Conservation (phyloP, 345 rosid genomes). For the Carallia brachiata region DNA sequence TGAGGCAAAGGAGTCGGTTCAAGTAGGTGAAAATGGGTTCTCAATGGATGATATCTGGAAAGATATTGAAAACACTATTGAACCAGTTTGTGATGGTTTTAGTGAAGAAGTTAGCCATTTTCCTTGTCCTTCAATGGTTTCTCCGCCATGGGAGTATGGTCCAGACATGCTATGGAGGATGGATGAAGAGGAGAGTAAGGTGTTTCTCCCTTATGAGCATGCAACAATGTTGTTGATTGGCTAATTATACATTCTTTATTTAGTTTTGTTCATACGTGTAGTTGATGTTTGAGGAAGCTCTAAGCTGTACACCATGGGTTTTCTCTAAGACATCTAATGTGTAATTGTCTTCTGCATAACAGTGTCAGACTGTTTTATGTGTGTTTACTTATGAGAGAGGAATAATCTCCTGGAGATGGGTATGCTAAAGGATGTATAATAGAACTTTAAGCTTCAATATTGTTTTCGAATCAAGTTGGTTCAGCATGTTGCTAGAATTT, state of each 20-base stretch:
- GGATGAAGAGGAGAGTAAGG: conserved; percentile 60
- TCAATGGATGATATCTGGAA: conserved; percentile 91
- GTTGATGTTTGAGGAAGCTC: too few species aligned
- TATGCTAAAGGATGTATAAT: conserved; percentile 38
- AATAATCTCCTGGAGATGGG: conserved; percentile 19
- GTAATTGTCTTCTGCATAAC: not conserved
- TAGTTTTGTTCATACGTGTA: conserved; percentile 41
- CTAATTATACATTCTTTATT: conserved; percentile 57
- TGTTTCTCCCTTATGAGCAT: conserved; percentile 45
- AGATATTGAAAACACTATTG: conserved; percentile 59
- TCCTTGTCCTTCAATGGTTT: conserved; percentile 42
- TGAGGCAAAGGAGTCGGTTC: conserved; percentile 34
- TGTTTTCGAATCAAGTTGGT: not conserved
- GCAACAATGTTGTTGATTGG: conserved; percentile 45
- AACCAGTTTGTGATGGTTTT: conserved; percentile 51
- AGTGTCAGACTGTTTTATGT: conserved; percentile 29
- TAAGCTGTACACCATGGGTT: conserved; percentile 35
- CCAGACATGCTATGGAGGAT: conserved; percentile 66
- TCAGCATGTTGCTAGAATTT: not conserved
- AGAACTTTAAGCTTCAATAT: conserved; percentile 8
- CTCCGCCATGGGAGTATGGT: conserved; percentile 63
- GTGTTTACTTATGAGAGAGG: conserved; percentile 28
- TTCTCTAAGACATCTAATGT: conserved; percentile 6
- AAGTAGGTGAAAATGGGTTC: conserved; percentile 43
- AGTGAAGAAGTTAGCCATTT: conserved; percentile 43